Percentiles rank a stretch among this genome's conserved stretches.
Conservation (phyloP, 2,329 filamentous ascomycete species). For the Sordariomycetes sp. region DNA sequence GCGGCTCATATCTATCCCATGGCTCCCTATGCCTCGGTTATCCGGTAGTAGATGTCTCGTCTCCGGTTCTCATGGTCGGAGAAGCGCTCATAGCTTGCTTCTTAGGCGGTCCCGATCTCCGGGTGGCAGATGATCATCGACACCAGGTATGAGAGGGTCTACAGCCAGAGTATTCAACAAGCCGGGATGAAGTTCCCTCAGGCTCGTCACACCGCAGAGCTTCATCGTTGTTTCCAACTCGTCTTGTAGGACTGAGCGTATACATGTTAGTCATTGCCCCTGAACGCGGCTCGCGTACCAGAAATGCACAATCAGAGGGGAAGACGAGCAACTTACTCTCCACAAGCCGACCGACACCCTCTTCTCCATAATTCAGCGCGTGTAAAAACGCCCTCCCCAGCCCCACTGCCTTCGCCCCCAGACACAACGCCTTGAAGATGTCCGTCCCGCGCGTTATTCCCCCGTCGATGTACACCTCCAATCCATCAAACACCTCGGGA, state of each 20-base stretch:
- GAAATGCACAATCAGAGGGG: not conserved
- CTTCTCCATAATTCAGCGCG: slow-evolving; percentile 45
- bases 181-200: slow-evolving; percentile 47
- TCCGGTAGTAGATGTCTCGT: not conserved
- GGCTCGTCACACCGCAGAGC: slow-evolving; percentile 47
- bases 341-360: slow-evolving; percentile 38
- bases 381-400: slow-evolving; percentile 49
- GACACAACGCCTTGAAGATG: slow-evolving; percentile 51
- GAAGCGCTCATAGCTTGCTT: not conserved
- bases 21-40: not conserved
- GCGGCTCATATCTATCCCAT: not conserved
- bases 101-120: not conserved
- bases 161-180: slow-evolving; percentile 41
- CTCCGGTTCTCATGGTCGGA: not conserved
- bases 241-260: slow-evolving; percentile 26
- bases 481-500: slow-evolving; percentile 42
- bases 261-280: not conserved
- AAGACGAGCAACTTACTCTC: slow-evolving; percentile 26
- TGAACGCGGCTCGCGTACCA: not conserved
- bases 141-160: slow-evolving; percentile 28
- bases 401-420: slow-evolving; percentile 51
- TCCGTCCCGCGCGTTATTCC: slow-evolving; percentile 53
- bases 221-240: slow-evolving; percentile 55
- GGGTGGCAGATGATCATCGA: not conserved
- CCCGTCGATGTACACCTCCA: slow-evolving; percentile 53